These are phyloP conservation scores for Corylus americana DNA, from an alignment of 306 rosid genomes.

Conservation along the genomic window DNA sequence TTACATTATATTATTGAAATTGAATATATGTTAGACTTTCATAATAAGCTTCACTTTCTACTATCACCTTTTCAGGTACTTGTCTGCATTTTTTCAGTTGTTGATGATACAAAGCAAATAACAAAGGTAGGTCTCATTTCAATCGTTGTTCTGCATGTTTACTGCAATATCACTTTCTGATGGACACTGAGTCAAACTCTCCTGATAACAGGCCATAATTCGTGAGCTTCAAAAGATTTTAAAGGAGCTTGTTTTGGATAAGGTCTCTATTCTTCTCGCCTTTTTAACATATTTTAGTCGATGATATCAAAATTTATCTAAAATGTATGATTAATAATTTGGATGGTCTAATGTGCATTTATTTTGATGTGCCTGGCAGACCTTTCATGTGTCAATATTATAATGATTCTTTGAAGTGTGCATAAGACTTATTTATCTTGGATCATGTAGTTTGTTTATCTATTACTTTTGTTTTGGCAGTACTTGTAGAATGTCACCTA, in stretches of 20 bases:
- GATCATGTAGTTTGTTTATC: neutral
- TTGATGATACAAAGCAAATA: constrained; percentile 87
- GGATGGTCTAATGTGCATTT: neutral
- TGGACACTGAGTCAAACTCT: constrained; percentile 26
- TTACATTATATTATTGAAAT: constrained; percentile 2
- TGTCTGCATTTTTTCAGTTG: constrained; percentile 69
- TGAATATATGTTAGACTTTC: constrained; percentile 9
- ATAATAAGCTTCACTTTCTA: constrained; percentile 8
- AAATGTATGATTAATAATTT: neutral
- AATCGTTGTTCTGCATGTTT: constrained; percentile 14
- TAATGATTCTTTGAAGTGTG: neutral
- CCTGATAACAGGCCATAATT: constrained; percentile 61
- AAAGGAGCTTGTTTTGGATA: constrained; percentile 75
- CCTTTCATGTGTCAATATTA: neutral
- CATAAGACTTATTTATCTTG: neutral
- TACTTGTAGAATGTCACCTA: neutral
- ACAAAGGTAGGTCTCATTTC: constrained; percentile 64
- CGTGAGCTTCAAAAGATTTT: constrained; percentile 63
- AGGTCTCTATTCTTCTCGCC: constrained; percentile 52
- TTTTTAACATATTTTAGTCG: constrained; percentile 6
- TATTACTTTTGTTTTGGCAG: neutral
- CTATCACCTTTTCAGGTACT: constrained; percentile 65
- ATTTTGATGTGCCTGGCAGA: neutral
- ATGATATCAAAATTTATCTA: constrained; percentile 12
- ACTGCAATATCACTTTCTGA: constrained; percentile 3